Evolutionary conservation across 164 flowering plant genomes (phyloP).

Genomic region (Euptelea pleiosperma): DNA sequence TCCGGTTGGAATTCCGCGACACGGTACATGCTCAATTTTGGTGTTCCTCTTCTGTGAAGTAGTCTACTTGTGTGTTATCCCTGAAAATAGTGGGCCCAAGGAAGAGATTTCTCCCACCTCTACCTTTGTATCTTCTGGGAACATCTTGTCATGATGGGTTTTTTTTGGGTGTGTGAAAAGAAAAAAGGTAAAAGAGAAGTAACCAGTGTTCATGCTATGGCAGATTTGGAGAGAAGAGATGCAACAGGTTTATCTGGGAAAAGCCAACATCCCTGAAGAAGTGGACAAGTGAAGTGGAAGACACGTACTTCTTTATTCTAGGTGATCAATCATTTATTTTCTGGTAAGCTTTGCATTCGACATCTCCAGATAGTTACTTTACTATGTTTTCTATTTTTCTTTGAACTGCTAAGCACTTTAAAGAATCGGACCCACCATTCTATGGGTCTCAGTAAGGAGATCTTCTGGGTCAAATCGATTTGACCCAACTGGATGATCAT

Average conservation of each 20-base stretch:
- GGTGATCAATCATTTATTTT: slow-evolving; percentile 1
- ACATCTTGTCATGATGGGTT: neutral
- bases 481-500: no score
- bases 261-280: slow-evolving; percentile 48
- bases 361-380: no score
- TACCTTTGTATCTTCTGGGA: neutral
- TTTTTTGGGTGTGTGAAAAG: neutral
- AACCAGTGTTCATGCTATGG: neutral
- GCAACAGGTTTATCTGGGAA: slow-evolving; percentile 74
- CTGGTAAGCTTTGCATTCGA: slow-evolving; percentile 12
- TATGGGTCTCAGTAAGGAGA: no score
- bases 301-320: neutral
- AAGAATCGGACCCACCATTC: no score
- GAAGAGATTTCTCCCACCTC: no score
- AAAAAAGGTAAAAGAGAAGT: neutral
- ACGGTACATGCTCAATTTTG: slow-evolving; percentile 40
- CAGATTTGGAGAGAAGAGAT: slow-evolving; percentile 96
- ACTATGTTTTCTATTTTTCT: no score
- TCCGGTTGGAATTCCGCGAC: slow-evolving; percentile 85
- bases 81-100: no score
- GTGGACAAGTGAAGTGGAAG: slow-evolving; percentile 30
- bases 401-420: no score
- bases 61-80: no score
- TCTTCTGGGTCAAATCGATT: no score
- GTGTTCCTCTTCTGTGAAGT: no score